Evolutionary conservation across 2,329 filamentous ascomycete genomes (phyloP).

Genomic region (Colletotrichum cereale): DNA sequence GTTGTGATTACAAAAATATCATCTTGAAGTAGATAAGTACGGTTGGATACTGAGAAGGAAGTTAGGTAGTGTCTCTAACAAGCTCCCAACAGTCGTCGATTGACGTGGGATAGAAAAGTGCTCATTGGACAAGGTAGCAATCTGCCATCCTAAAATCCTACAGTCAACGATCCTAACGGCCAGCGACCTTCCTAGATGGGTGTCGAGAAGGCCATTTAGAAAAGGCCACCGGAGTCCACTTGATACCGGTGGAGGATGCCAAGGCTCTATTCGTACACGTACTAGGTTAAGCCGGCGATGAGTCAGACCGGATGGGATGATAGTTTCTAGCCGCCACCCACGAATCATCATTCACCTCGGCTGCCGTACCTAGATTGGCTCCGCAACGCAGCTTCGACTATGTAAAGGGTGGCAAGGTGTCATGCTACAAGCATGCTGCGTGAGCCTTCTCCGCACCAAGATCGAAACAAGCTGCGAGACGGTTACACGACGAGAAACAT

Average conservation of each 20-base stretch:
- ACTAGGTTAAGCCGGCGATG: background rate
- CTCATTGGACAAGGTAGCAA: background rate
- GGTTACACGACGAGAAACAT: slow-evolving; percentile 5
- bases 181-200: slow-evolving; percentile 25
- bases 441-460: background rate
- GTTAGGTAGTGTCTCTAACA: no score
- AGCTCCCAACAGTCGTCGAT: no score
- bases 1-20: background rate
- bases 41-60: no score
- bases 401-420: background rate
- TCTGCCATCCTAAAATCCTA: background rate
- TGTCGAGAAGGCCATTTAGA: background rate
- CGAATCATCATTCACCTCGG: background rate
- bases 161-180: background rate
- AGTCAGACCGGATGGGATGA: slow-evolving; percentile 28
- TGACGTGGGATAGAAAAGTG: background rate
- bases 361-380: no score
- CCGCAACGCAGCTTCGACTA: background rate
- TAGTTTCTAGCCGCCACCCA: background rate
- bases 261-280: background rate
- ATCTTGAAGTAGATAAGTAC: no score
- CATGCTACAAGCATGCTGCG: background rate
- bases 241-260: background rate
- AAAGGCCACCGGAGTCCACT: background rate
- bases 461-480: background rate